Evolutionary conservation across 1,284 basidiomycete genomes (phyloP).

Genomic region (Pseudozyma sp.): DNA sequence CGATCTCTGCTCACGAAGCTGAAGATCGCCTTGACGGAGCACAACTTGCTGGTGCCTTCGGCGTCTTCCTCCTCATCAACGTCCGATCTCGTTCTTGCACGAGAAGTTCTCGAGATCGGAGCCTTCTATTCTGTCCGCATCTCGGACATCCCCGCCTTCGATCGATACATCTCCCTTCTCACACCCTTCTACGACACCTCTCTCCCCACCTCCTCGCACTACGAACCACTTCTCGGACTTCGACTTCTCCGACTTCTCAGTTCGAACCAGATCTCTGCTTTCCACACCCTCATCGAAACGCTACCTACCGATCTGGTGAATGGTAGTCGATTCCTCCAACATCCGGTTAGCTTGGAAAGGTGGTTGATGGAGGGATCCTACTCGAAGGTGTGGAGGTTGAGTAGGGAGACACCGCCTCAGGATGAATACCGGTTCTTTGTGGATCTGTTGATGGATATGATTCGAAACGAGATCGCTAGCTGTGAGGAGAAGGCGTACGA

Average conservation of each 20-base stretch:
- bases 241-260: conserved; percentile 93
- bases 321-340: conserved; percentile 57
- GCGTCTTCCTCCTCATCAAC: neutral
- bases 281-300: conserved; percentile 99
- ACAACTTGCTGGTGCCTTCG: conserved; percentile 78
- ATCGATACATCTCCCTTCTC: conserved; percentile 92
- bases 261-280: conserved; percentile 95
- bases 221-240: conserved; percentile 89
- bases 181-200: conserved; percentile 83
- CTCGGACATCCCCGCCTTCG: conserved; percentile 89
- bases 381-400: conserved; percentile 94
- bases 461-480: conserved; percentile 90
- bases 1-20: conserved; percentile 54
- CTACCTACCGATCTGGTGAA: conserved; percentile 70
- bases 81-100: conserved; percentile 70
- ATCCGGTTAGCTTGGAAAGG: conserved; percentile 75
- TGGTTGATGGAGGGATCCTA: conserved; percentile 99
- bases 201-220: conserved; percentile 84
- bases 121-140: conserved; percentile 91
- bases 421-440: conserved; percentile 92
- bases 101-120: conserved; percentile 94
- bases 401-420: conserved; percentile 76
- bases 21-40: conserved; percentile 82
- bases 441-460: conserved; percentile 90
- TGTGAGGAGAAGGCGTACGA: conserved; percentile 92